These are phyloP conservation scores for Pestalotiopsis sp. DNA, from an alignment of 2,329 filamentous ascomycete genomes.

Conservation along the genomic window DNA sequence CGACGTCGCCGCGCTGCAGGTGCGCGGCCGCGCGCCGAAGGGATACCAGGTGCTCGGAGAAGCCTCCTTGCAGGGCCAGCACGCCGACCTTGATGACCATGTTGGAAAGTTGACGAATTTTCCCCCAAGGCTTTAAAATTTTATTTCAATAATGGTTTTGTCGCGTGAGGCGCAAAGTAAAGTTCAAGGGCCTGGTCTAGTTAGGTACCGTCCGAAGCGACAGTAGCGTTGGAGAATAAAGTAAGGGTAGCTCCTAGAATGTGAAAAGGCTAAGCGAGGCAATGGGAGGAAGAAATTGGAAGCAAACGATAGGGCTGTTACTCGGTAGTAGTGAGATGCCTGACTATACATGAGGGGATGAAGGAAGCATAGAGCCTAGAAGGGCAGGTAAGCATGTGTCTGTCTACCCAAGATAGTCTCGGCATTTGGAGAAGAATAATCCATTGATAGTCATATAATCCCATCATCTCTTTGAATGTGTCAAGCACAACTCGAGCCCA, in stretches of 20 bases:
- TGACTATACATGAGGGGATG: not conserved
- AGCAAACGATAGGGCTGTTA: not conserved
- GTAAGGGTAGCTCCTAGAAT: not conserved
- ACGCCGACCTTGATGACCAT: constrained; percentile 57
- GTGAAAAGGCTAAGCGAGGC: not conserved
- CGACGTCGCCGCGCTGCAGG: constrained; percentile 47
- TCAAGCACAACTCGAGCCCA: not conserved
- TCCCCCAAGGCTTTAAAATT: not conserved
- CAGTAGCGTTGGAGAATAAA: not conserved
- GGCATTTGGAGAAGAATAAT: no score
- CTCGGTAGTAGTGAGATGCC: not conserved
- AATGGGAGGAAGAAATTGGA: not conserved
- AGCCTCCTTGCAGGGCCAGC: constrained; percentile 86
- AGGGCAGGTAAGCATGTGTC: not conserved
- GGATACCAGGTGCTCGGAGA: constrained; percentile 83
- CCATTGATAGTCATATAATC: no score
- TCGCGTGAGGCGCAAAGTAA: not conserved
- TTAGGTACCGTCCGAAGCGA: not conserved
- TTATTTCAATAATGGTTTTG: not conserved
- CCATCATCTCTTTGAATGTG: not conserved
- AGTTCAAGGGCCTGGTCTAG: not conserved
- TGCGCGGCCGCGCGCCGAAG: constrained; percentile 68
- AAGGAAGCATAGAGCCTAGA: not conserved
- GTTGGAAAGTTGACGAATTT: not conserved
- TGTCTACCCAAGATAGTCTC: no score